Percentiles rank a stretch among this genome's conserved stretches.
These are phyloP conservation scores for Debaryomyces fabryi DNA, from an alignment of 1,139 yeast species.

Conservation along the genomic window DNA sequence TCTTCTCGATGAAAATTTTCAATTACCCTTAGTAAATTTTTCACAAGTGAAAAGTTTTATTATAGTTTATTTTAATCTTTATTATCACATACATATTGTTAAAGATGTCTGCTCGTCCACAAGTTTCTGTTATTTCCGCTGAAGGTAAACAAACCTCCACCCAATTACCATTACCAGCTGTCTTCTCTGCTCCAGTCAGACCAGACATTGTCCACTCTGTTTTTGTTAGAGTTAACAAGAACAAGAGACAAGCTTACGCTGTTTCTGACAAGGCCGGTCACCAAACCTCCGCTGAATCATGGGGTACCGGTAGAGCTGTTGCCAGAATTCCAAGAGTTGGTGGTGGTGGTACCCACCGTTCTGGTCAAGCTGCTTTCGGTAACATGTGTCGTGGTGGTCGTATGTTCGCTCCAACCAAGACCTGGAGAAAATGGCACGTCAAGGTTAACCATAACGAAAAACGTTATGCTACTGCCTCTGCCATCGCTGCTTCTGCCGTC, in stretches of 20 bases:
- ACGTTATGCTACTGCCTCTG: conserved; percentile 99
- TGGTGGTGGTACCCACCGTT: conserved; percentile 99
- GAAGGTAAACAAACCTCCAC: conserved; percentile 85
- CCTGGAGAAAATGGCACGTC: conserved; percentile 99
- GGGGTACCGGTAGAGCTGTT: conserved; percentile 99
- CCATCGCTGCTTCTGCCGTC: conserved; percentile 98
- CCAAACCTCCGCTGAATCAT: conserved; percentile 99
- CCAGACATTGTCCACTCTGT: conserved; percentile 99
- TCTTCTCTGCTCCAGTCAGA: conserved; percentile 99
- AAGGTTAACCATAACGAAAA: conserved; percentile 99
- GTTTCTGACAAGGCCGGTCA: conserved; percentile 99
- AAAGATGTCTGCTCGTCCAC: conserved; percentile 85
- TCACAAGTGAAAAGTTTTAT: not conserved
- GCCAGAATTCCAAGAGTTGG: conserved; percentile 99
- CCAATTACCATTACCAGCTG: conserved; percentile 95
- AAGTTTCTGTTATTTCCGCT: conserved; percentile 91
- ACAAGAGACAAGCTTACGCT: conserved; percentile 99
- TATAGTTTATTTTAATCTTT: conserved; percentile 18
- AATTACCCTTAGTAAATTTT: no score
- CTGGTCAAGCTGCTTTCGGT: conserved; percentile 99
- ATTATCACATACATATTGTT: conserved; percentile 29
- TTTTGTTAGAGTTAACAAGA: conserved; percentile 98
- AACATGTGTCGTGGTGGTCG: conserved; percentile 99
- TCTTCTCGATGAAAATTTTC: conserved; percentile 1
- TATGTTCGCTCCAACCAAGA: conserved; percentile 99